A percentile compares a stretch with the other conserved stretches of the same genome.
Evolutionary conservation across 768 basidiomycete genomes (phyloP).

Genomic region (Crepidotus variabilis): DNA sequence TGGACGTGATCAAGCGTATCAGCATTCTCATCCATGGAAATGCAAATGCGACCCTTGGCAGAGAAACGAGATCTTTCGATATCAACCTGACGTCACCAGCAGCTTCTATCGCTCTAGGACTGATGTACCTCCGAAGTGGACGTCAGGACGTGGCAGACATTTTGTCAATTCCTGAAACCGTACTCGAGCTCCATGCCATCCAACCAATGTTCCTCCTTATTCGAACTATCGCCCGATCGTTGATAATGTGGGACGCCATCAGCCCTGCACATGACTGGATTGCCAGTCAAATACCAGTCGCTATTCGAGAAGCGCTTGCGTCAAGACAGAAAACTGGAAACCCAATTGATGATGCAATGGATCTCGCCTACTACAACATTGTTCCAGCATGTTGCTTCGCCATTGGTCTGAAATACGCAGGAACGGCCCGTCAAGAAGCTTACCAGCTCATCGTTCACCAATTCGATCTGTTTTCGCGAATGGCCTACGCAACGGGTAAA

Average conservation of each 20-base stretch:
- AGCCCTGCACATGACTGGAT: constrained; percentile 74
- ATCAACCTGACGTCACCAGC: constrained; percentile 89
- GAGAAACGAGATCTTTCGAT: constrained; percentile 55
- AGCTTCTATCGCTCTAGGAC: constrained; percentile 82
- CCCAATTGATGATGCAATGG: constrained; percentile 63
- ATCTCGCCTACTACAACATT: constrained; percentile 90
- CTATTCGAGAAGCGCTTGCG: constrained; percentile 61
- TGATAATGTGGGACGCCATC: constrained; percentile 88
- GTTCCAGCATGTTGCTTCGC: constrained; percentile 90
- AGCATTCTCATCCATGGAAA: constrained; percentile 78
- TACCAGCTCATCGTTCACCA: constrained; percentile 78
- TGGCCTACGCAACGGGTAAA: constrained; percentile 68
- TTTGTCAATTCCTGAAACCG: constrained; percentile 77
- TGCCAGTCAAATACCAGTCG: constrained; percentile 59
- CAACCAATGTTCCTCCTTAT: constrained; percentile 86
- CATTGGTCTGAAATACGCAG: constrained; percentile 89
- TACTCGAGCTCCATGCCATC: constrained; percentile 75
- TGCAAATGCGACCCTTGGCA: constrained; percentile 35
- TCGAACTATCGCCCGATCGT: constrained; percentile 67
- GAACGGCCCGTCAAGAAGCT: constrained; percentile 88
- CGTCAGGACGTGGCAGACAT: constrained; percentile 85
- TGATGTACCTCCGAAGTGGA: constrained; percentile 90
- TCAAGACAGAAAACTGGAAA: constrained; percentile 42
- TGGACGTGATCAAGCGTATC: constrained; percentile 62
- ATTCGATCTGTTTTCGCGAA: constrained; percentile 74